phyloP scores from a whole-genome alignment of 2,329 filamentous ascomycete species.

The Monosporascus sp. region DNA sequence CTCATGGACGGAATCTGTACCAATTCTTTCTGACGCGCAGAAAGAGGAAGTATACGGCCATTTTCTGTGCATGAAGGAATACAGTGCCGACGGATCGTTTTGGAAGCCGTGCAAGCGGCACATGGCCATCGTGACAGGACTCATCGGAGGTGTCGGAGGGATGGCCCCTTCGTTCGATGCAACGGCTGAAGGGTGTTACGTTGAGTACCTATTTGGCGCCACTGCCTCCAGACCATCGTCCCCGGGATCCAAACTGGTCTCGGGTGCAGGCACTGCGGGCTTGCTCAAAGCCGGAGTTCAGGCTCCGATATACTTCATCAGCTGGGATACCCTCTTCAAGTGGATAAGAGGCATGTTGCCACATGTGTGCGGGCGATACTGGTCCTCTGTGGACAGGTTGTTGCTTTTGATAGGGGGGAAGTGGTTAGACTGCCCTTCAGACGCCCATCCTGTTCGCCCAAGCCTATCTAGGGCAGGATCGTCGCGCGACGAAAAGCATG shows the following conservation, averaged over 20 bases:
- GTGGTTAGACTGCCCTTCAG: background rate
- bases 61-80: conserved; percentile 1
- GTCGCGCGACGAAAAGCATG: background rate
- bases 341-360: background rate
- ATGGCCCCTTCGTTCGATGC: background rate
- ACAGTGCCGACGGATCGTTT: background rate
- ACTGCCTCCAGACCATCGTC: background rate
- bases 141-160: background rate
- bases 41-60: conserved; percentile 1
- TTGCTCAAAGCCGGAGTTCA: background rate
- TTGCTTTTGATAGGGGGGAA: background rate
- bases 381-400: background rate
- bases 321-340: background rate
- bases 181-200: background rate
- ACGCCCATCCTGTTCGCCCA: background rate
- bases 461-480: background rate
- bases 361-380: background rate
- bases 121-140: conserved; percentile 1
- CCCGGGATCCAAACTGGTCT: background rate
- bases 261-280: background rate
- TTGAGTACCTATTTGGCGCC: conserved; percentile 1
- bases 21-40: background rate
- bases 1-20: background rate
- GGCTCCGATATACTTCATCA: conserved; percentile 1
- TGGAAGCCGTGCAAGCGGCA: background rate